Evolutionary conservation across 345 rosid species (phyloP).

Genomic region (Zanthoxylum bungeanum): DNA sequence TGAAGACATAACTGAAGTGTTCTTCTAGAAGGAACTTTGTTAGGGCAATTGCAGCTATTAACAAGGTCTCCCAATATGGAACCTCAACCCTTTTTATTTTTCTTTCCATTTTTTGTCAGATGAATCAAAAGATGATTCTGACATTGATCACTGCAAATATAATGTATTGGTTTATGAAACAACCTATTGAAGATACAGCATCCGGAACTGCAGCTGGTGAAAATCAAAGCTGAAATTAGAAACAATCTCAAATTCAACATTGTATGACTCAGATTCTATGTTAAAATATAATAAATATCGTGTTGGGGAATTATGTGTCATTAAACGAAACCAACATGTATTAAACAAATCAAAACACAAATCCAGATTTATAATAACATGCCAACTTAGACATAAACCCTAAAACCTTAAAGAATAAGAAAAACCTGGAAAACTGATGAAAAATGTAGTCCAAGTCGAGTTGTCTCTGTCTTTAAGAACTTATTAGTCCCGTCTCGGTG

Average conservation of each 20-base stretch:
- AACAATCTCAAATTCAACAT: constrained; percentile 64
- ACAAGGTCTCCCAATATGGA: not conserved
- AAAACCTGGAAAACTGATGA: too few species aligned
- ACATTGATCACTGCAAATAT: constrained; percentile 92
- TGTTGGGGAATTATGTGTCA: too few species aligned
- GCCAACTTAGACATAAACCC: too few species aligned
- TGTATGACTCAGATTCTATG: constrained; percentile 78
- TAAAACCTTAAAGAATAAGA: too few species aligned
- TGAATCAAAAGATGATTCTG: constrained; percentile 96
- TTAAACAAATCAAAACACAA: too few species aligned
- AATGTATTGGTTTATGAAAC: constrained; percentile 88
- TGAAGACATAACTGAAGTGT: constrained; percentile 90
- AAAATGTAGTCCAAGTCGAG: too few species aligned
- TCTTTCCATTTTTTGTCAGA: constrained; percentile 35
- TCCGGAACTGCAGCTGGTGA: constrained; percentile 67
- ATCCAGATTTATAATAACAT: too few species aligned
- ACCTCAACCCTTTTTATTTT: not conserved
- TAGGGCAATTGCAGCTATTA: not conserved
- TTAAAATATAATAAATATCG: too few species aligned
- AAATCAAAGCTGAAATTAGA: constrained; percentile 40
- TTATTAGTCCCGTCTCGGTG: too few species aligned
- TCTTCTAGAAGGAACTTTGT: not conserved
- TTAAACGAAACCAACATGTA: too few species aligned
- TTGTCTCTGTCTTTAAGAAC: too few species aligned
- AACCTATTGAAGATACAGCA: constrained; percentile 62